phyloP scores from a whole-genome alignment of 1,284 basidiomycete species.

The Taiwanofungus camphoratus region DNA sequence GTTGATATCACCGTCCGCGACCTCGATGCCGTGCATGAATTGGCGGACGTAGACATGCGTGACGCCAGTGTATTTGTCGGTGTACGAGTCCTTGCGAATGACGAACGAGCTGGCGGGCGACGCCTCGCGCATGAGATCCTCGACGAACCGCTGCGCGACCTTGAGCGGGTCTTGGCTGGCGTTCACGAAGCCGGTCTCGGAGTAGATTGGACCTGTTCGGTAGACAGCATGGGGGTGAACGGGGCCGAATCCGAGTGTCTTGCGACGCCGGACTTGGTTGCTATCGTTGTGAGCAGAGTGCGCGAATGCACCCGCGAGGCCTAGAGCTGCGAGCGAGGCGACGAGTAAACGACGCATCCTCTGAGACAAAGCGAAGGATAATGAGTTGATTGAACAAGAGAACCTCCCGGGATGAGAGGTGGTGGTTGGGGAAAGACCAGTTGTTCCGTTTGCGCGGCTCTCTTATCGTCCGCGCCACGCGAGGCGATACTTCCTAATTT shows the following conservation, averaged over 20 bases:
- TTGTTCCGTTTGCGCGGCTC: slow-evolving; percentile 8
- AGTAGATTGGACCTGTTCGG: slow-evolving; percentile 43
- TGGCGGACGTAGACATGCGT: slow-evolving; percentile 84
- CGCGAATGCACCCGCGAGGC: slow-evolving; percentile 26
- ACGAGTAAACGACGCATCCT: slow-evolving; percentile 31
- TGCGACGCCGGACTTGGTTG: slow-evolving; percentile 43
- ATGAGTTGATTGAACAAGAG: neutral
- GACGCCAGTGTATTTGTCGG: slow-evolving; percentile 76
- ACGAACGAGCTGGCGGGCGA: slow-evolving; percentile 41
- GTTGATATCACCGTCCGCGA: slow-evolving; percentile 86
- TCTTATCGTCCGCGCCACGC: slow-evolving; percentile 17
- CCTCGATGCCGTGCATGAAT: slow-evolving; percentile 76
- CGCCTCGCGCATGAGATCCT: slow-evolving; percentile 38
- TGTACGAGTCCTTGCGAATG: slow-evolving; percentile 80
- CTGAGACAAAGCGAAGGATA: slow-evolving; percentile 9
- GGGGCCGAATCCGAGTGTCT: slow-evolving; percentile 80
- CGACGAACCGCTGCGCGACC: slow-evolving; percentile 58
- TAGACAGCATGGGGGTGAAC: slow-evolving; percentile 68
- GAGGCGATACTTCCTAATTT: too few species aligned
- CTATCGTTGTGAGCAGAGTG: slow-evolving; percentile 14
- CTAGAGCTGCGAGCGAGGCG: slow-evolving; percentile 28
- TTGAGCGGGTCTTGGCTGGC: slow-evolving; percentile 43
- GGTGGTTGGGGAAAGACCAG: slow-evolving; percentile 18
- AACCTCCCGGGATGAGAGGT: slow-evolving; percentile 20
- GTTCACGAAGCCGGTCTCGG: slow-evolving; percentile 34